These are phyloP conservation scores for Syncephalastrum sp. DNA, from an alignment of 371 early-diverging fungal species.

Conservation along the genomic window DNA sequence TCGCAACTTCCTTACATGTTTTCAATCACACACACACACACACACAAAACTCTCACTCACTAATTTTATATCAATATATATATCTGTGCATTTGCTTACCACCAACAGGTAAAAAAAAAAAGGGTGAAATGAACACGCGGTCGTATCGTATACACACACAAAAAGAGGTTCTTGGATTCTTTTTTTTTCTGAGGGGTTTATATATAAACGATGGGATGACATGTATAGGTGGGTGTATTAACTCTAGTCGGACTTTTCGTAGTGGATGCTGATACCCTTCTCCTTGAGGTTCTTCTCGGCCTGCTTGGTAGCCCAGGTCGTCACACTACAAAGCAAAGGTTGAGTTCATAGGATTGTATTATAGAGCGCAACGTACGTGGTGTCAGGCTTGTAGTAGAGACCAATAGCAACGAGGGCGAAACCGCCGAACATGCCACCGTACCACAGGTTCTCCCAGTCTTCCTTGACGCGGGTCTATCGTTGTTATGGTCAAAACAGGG, in stretches of 20 bases:
- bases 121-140: no score
- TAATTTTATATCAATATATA: no score
- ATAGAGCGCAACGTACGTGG: constrained; percentile 39
- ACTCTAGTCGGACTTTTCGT: constrained; percentile 29
- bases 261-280: constrained; percentile 45
- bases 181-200: no score
- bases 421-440: constrained; percentile 61
- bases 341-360: neutral
- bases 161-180: no score
- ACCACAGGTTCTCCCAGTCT: constrained; percentile 66
- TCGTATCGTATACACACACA: no score
- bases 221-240: neutral
- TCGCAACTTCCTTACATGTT: no score
- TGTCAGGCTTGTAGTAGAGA: constrained; percentile 70
- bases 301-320: constrained; percentile 52
- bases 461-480: constrained; percentile 65
- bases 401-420: constrained; percentile 50
- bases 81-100: no score
- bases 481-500: no score
- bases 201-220: no score
- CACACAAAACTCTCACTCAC: no score
- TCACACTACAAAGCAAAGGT: constrained; percentile 26
- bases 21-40: no score
- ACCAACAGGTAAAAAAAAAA: no score
- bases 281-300: constrained; percentile 54